These are phyloP conservation scores for Fonsecaea multimorphosa DNA, from an alignment of 2,329 filamentous ascomycete species.

Conservation along the genomic window DNA sequence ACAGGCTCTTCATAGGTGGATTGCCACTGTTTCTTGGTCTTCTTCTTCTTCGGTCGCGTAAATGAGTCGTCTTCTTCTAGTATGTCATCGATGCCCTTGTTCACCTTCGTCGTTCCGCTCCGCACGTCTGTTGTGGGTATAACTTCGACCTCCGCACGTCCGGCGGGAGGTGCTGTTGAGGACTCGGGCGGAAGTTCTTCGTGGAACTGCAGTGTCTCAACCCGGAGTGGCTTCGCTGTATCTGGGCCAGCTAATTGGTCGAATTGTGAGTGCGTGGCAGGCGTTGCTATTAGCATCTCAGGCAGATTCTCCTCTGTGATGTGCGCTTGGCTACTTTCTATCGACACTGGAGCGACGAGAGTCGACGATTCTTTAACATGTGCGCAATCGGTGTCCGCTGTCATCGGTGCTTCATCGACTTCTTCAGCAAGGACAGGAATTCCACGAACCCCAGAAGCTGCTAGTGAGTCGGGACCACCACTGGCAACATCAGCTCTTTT, in stretches of 20 bases:
- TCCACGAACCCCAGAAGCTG: background rate
- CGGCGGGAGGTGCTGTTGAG: background rate
- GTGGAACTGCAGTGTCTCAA: background rate
- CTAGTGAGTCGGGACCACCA: background rate
- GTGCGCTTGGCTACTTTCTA: background rate
- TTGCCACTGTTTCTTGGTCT: constrained; percentile 38
- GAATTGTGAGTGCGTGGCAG: background rate
- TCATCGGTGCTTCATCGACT: background rate
- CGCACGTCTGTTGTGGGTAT: background rate
- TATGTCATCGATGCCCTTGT: background rate
- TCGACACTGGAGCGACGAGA: background rate
- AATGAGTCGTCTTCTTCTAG: background rate
- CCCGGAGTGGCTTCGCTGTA: background rate
- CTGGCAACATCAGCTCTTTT: background rate
- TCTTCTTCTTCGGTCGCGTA: constrained; percentile 32
- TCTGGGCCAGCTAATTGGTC: background rate
- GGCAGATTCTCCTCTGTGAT: background rate
- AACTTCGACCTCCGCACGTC: background rate
- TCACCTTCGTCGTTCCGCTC: background rate
- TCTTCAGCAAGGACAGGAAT: background rate
- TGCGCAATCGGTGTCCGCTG: background rate
- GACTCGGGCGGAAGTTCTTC: background rate
- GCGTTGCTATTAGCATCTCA: background rate
- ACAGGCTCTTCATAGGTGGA: background rate
- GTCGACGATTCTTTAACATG: background rate